Base-by-base conservation (phyloP, 2,329 filamentous ascomycete genomes). In the Colletotrichum neosansevieriae region DNA sequence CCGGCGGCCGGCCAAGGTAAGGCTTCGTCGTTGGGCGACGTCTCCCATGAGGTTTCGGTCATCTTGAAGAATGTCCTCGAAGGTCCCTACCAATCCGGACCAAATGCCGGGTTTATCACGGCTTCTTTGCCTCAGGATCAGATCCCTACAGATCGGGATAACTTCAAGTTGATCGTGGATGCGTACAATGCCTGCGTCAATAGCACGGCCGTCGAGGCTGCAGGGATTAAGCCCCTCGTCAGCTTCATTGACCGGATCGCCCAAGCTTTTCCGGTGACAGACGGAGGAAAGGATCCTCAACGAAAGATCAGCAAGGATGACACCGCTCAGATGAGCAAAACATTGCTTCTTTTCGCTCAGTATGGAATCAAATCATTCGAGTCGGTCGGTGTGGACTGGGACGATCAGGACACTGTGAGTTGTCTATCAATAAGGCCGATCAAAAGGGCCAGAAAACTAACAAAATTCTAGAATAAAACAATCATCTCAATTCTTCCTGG, bases 141-240 rank as follows among this genome's bases (percentile, higher is more conserved):
- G 40, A 82, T 81, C 3, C 78, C 80, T 1, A 24, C 51, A 11
- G 88, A 91, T 67, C 81, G 86, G 72, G 77, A 85, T 24, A 93
- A 91, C 74, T 92, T 92, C 74, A 78, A 86, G 70, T 90, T 90
- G 76, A 79, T 93, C 72, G 86, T 90, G 74, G 78, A 83, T 58
- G 86, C 85, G 1, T 93, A 92, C 73, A 79, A 87, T 70, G 85
- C 90, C 44, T 94, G 91, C 75, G 84, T 91, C 77, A 83, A 93
- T 73, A 85, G 89, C 73, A 80, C 84, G 5, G 77, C 79, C 9
- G 84, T 91, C 54, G 83, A 85, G 69, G 77, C 84, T 44, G 75
- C 82, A 11, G 90, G 89, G 5, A 79, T 85, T 6, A 75, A 82
- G 64, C 89, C 90, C 3, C 76, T 93, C 45, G 75, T 83, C n/a